These are phyloP conservation scores for Talaromyces thailandensis DNA, from an alignment of 495 filamentous ascomycete genomes.

Conservation along the genomic window DNA sequence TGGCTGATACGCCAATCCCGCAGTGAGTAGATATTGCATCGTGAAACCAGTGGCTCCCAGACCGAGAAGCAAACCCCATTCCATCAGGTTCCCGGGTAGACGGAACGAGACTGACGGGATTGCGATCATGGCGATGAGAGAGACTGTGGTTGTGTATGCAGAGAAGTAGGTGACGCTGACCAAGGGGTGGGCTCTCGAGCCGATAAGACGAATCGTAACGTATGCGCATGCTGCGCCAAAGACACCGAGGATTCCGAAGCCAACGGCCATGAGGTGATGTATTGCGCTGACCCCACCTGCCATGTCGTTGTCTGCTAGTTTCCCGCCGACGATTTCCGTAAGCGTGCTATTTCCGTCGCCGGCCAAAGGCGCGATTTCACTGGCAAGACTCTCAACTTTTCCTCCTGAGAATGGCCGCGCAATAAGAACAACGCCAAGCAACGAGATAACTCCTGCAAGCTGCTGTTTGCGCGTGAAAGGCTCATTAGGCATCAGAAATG, in stretches of 20 bases:
- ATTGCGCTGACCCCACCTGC: slow-evolving; percentile 29
- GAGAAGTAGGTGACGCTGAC: slow-evolving; percentile 85
- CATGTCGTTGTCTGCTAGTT: slow-evolving; percentile 10
- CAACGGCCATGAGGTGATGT: slow-evolving; percentile 66
- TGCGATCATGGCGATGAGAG: slow-evolving; percentile 46
- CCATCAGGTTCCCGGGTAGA: slow-evolving; percentile 48
- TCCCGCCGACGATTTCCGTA: neutral
- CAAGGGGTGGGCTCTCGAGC: slow-evolving; percentile 72
- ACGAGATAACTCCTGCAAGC: slow-evolving; percentile 63
- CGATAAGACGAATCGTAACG: slow-evolving; percentile 78
- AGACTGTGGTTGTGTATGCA: slow-evolving; percentile 58
- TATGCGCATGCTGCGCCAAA: slow-evolving; percentile 69
- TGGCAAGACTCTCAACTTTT: neutral
- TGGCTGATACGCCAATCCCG: slow-evolving; percentile 61
- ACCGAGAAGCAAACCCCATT: slow-evolving; percentile 64
- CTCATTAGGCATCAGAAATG: slow-evolving; percentile 60
- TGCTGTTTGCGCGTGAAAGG: slow-evolving; percentile 75
- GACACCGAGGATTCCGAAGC: slow-evolving; percentile 69
- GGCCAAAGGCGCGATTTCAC: neutral
- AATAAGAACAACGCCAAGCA: slow-evolving; percentile 78
- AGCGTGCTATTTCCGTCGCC: slow-evolving; percentile 6
- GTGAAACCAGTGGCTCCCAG: slow-evolving; percentile 71
- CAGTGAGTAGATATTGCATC: slow-evolving; percentile 83
- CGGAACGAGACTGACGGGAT: slow-evolving; percentile 52
- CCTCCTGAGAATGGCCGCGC: slow-evolving; percentile 53